phyloP scores from a whole-genome alignment of 768 basidiomycete genomes.

The Mycena latifolia region DNA sequence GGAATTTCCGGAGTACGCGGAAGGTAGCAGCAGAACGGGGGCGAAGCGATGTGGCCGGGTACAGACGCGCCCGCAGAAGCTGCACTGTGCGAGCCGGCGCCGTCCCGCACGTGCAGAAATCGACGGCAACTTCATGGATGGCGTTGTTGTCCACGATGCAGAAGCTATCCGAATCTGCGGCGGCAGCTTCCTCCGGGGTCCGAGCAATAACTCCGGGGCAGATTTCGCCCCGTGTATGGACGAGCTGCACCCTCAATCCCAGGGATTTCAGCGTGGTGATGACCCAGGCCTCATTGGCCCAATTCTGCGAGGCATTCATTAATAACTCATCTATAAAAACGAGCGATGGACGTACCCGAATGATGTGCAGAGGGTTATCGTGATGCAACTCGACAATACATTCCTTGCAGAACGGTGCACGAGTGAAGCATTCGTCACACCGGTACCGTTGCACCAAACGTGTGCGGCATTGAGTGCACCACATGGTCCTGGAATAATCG shows the following conservation, averaged over 20 bases:
- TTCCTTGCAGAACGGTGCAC: background rate
- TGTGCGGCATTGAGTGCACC: conserved; percentile 1
- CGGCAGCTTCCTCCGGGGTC: background rate
- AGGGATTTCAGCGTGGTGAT: conserved; percentile 16
- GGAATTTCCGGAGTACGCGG: conserved; percentile 44
- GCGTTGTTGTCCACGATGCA: conserved; percentile 40
- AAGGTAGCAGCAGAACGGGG: conserved; percentile 49
- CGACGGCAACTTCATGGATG: conserved; percentile 44
- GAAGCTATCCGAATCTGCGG: conserved; percentile 38
- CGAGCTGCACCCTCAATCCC: conserved; percentile 41
- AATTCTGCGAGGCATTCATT: background rate
- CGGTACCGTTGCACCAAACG: background rate
- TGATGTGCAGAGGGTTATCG: conserved; percentile 10
- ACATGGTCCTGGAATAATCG: background rate
- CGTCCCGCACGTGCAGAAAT: conserved; percentile 47
- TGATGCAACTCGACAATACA: background rate
- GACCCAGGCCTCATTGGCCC: background rate
- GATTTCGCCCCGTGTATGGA: conserved; percentile 24
- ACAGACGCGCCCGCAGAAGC: conserved; percentile 46
- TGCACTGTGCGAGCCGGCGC: conserved; percentile 42
- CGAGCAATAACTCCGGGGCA: conserved; percentile 30
- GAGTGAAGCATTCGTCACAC: conserved; percentile 11
- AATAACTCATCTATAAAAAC: background rate
- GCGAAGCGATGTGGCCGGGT: conserved; percentile 43
- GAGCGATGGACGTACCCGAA: background rate